phyloP scores from a whole-genome alignment of 2,329 filamentous ascomycete genomes.

The Talaromyces pinophilus region DNA sequence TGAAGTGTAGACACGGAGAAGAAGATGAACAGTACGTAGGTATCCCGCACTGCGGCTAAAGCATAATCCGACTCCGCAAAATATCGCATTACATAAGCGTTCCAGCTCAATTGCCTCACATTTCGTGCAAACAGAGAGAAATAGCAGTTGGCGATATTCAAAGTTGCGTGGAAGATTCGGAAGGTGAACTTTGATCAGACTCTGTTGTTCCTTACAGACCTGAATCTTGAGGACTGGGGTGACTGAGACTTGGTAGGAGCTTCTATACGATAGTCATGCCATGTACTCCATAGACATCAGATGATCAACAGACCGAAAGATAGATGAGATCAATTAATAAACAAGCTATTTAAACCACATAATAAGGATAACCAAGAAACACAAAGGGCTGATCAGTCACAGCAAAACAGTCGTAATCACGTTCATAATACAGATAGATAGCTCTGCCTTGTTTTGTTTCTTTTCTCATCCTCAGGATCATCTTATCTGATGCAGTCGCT shows the following conservation, averaged over 20 bases:
- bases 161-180: neutral
- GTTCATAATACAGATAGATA: constrained; percentile 12
- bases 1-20: neutral
- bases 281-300: neutral
- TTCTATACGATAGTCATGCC: neutral
- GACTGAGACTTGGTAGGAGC: neutral
- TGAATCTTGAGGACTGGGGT: neutral
- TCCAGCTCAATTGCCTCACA: neutral
- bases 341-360: constrained; percentile 9
- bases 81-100: neutral
- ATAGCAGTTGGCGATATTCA: neutral
- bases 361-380: neutral
- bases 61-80: constrained; percentile 5
- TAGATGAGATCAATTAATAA: neutral
- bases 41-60: neutral
- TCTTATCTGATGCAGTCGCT: neutral
- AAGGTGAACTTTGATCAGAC: neutral
- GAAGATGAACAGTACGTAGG: neutral
- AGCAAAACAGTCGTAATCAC: constrained; percentile 14
- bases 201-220: neutral
- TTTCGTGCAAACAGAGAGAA: neutral
- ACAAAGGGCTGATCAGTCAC: constrained; percentile 9
- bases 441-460: neutral
- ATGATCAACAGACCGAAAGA: neutral
- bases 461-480: neutral